phyloP scores from a whole-genome alignment of 176 grass and related monocot genomes.

The Cenchrus americanus region DNA sequence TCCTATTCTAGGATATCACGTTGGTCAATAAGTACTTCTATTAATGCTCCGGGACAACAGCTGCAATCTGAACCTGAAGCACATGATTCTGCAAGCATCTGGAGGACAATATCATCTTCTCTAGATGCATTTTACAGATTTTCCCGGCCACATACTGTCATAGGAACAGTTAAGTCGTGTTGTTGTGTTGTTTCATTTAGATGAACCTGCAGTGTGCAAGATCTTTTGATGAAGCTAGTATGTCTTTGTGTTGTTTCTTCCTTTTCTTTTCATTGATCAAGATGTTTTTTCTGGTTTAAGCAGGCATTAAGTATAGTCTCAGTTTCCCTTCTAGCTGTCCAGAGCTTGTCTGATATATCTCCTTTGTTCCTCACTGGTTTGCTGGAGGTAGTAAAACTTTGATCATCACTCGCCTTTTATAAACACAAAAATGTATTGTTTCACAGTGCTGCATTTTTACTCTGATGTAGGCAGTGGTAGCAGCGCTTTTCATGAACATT shows the following conservation, averaged over 20 bases:
- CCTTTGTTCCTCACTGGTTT: slow-evolving; percentile 86
- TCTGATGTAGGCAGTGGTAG: slow-evolving; percentile 67
- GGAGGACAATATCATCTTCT: slow-evolving; percentile 64
- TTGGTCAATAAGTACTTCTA: slow-evolving; percentile 41
- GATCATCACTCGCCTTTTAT: slow-evolving; percentile 29
- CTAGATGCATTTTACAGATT: slow-evolving; percentile 95
- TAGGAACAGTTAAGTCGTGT: slow-evolving; percentile 94
- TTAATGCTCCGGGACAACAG: slow-evolving; percentile 58
- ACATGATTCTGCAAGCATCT: slow-evolving; percentile 51
- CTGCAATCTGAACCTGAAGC: slow-evolving; percentile 67
- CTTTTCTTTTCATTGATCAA: slow-evolving; percentile 32
- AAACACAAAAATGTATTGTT: slow-evolving; percentile 11
- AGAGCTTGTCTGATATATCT: slow-evolving; percentile 78
- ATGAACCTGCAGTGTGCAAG: not conserved
- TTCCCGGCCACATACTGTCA: slow-evolving; percentile 94
- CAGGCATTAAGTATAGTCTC: slow-evolving; percentile 98
- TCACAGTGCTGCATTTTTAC: slow-evolving; percentile 27
- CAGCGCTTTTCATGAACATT: slow-evolving; percentile 96
- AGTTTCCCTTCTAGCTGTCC: slow-evolving; percentile 85
- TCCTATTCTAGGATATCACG: slow-evolving; percentile 40
- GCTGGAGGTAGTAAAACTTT: slow-evolving; percentile 75
- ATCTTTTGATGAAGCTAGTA: slow-evolving; percentile 23
- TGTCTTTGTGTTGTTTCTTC: not conserved
- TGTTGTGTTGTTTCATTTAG: slow-evolving; percentile 21
- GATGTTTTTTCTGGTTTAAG: slow-evolving; percentile 40